Conservation (phyloP, 495 filamentous ascomycete species). For the Hyaloscypha bicolor region DNA sequence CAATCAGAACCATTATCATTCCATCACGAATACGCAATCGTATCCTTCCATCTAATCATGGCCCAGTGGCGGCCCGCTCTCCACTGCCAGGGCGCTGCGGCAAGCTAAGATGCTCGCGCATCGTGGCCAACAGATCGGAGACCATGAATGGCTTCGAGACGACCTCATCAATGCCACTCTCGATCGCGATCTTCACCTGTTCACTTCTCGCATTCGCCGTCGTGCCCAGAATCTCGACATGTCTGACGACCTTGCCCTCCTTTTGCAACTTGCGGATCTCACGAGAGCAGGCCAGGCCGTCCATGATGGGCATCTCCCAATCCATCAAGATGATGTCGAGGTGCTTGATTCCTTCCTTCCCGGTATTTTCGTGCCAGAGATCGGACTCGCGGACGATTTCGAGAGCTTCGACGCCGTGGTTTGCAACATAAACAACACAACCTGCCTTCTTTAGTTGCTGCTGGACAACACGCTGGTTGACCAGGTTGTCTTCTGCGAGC, state of each 20-base stretch:
- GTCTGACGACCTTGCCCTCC: slow-evolving; percentile 49
- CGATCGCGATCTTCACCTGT: slow-evolving; percentile 64
- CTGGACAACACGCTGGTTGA: slow-evolving; percentile 71
- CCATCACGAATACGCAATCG: too few species aligned
- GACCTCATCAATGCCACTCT: slow-evolving; percentile 77
- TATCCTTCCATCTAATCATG: background rate
- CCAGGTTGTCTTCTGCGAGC: slow-evolving; percentile 59
- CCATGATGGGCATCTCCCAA: slow-evolving; percentile 88
- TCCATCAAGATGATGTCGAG: slow-evolving; percentile 80
- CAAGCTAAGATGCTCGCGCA: slow-evolving; percentile 12
- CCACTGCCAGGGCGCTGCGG: background rate
- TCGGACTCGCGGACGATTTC: slow-evolving; percentile 47
- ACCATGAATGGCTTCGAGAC: slow-evolving; percentile 75
- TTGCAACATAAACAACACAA: slow-evolving; percentile 67
- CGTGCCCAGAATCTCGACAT: slow-evolving; percentile 74
- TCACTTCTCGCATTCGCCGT: slow-evolving; percentile 72
- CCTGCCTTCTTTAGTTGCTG: slow-evolving; percentile 65
- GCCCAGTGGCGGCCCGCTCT: background rate
- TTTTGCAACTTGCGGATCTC: slow-evolving; percentile 67
- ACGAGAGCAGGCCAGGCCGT: slow-evolving; percentile 70
- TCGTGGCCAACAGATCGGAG: slow-evolving; percentile 19
- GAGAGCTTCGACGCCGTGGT: slow-evolving; percentile 76
- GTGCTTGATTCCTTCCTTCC: slow-evolving; percentile 26
- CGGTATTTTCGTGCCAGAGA: slow-evolving; percentile 13
- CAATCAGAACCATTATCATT: too few species aligned